phyloP scores from a whole-genome alignment of 345 rosid genomes.

The Raphanus raphanistrum region DNA sequence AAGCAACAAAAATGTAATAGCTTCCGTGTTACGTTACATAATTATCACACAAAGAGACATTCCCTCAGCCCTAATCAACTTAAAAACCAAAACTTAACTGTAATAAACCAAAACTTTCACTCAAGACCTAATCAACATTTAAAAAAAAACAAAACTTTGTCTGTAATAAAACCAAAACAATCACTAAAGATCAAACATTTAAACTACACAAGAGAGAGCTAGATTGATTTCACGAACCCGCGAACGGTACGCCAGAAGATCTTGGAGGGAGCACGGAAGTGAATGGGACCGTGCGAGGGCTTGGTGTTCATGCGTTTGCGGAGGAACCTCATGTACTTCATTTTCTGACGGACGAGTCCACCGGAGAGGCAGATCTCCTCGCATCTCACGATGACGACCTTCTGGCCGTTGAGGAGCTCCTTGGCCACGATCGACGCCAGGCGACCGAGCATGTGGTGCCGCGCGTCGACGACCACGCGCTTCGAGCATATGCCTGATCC shows the following conservation, averaged over 20 bases:
- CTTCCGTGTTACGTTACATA: too few species aligned
- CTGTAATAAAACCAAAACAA: neutral
- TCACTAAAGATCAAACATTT: neutral
- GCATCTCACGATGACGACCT: conserved; percentile 69
- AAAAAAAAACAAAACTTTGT: neutral
- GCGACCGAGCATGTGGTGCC: conserved; percentile 80
- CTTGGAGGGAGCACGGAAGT: conserved; percentile 71
- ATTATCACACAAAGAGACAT: too few species aligned
- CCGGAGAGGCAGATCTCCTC: conserved; percentile 83
- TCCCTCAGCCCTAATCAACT: neutral
- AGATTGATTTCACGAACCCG: conserved; percentile 41
- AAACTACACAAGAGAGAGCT: neutral
- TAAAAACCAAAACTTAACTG: neutral
- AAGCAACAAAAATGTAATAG: neutral
- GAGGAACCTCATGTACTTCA: conserved; percentile 83
- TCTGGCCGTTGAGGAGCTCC: conserved; percentile 81
- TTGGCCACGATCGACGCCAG: conserved; percentile 72
- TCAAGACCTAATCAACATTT: neutral
- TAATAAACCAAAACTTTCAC: neutral
- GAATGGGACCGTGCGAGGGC: conserved; percentile 87
- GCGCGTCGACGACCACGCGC: conserved; percentile 72
- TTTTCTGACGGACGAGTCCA: conserved; percentile 78
- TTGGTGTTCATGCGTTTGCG: conserved; percentile 90
- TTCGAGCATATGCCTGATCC: conserved; percentile 71
- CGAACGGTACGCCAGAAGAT: conserved; percentile 84